Evolutionary conservation across 306 rosid genomes (phyloP).

Genomic region (Ceratonia siliqua): DNA sequence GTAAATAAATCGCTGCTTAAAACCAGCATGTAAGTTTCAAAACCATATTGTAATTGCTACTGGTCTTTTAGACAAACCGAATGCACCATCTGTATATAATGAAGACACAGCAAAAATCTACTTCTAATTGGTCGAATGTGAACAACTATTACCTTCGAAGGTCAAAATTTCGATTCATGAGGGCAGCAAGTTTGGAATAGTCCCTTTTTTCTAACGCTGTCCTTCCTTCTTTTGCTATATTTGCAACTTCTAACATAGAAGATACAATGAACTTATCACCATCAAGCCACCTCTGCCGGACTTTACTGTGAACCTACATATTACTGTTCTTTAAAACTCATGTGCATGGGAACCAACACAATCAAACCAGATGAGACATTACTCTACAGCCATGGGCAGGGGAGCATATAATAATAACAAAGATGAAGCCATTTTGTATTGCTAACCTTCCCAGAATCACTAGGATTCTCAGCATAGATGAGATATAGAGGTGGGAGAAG

Average conservation of each 20-base stretch:
- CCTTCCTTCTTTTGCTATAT: constrained; percentile 74
- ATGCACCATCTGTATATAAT: neutral
- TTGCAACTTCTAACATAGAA: constrained; percentile 76
- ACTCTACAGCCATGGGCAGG: neutral
- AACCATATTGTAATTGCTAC: neutral
- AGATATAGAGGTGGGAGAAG: constrained; percentile 85
- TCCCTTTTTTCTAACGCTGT: constrained; percentile 60
- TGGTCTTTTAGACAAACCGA: neutral
- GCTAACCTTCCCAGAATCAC: constrained; percentile 96
- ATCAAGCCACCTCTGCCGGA: constrained; percentile 81
- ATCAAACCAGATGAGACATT: neutral
- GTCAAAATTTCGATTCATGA: constrained; percentile 84
- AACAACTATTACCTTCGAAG: constrained; percentile 63
- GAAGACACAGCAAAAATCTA: neutral
- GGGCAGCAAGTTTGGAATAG: constrained; percentile 62
- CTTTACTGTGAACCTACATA: constrained; percentile 82
- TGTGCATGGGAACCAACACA: neutral
- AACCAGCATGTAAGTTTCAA: constrained; percentile 9
- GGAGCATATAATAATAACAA: neutral
- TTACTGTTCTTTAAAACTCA: neutral
- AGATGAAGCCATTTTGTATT: neutral
- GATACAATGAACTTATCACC: constrained; percentile 81
- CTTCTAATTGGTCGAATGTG: neutral
- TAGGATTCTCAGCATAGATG: constrained; percentile 83
- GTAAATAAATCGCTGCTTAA: neutral